These are phyloP conservation scores for Talaromyces sp. DNA, from an alignment of 2,329 filamentous ascomycete genomes.

Conservation along the genomic window DNA sequence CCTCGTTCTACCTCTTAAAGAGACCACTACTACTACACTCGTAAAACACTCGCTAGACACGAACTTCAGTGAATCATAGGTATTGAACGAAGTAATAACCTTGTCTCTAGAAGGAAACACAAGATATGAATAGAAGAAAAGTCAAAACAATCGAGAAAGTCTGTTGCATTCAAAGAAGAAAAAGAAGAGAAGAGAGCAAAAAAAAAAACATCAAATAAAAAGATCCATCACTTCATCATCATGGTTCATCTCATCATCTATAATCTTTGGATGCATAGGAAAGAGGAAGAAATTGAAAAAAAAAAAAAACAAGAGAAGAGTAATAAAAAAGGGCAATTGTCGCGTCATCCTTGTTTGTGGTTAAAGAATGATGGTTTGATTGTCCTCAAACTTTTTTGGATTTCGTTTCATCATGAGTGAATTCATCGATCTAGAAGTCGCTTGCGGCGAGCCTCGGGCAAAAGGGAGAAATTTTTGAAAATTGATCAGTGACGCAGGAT, in stretches of 20 bases:
- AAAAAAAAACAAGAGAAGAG: not conserved
- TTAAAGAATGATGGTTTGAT: not conserved
- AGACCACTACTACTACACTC: no score
- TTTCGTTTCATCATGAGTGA: slow-evolving; percentile 15
- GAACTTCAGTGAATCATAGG: not conserved
- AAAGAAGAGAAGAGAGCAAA: not conserved
- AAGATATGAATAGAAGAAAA: slow-evolving; percentile 7
- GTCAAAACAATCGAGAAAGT: slow-evolving; percentile 5
- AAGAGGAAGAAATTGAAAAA: not conserved
- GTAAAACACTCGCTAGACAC: no score
- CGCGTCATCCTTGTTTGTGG: not conserved
- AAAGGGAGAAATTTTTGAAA: not conserved
- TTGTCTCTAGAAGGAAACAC: slow-evolving; percentile 2
- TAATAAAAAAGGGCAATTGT: not conserved
- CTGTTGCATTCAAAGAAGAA: not conserved
- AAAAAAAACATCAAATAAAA: slow-evolving; percentile 7
- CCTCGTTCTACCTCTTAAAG: no score
- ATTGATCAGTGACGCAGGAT: slow-evolving; percentile 15
- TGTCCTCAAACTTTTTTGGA: slow-evolving; percentile 11
- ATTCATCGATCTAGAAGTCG: not conserved
- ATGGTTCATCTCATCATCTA: slow-evolving; percentile 14
- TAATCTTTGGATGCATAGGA: slow-evolving; percentile 11
- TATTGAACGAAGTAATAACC: not conserved
- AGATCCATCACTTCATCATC: slow-evolving; percentile 12
- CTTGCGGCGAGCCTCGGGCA: not conserved